These are phyloP conservation scores for Magnusiomyces paraingens DNA, from an alignment of 1,139 yeast species.

Conservation along the genomic window DNA sequence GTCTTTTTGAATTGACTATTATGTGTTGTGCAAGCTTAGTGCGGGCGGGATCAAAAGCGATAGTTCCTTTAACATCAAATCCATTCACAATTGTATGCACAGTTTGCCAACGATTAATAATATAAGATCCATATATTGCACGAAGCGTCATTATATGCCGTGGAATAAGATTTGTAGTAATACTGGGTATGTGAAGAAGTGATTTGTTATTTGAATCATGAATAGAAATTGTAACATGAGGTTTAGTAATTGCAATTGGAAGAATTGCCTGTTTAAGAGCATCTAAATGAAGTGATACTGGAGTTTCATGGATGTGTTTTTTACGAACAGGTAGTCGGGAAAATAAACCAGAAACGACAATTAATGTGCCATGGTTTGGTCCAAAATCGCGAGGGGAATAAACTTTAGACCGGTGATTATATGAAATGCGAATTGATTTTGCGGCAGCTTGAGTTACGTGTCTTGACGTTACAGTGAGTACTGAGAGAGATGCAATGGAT, in stretches of 20 bases:
- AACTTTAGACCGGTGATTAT: slow-evolving; percentile 14
- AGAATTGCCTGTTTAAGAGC: slow-evolving; percentile 36
- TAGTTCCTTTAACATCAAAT: slow-evolving; percentile 27
- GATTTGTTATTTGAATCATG: slow-evolving; percentile 11
- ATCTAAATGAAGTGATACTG: slow-evolving; percentile 29
- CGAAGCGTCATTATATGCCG: slow-evolving; percentile 19
- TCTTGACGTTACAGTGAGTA: slow-evolving; percentile 27
- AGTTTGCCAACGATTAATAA: slow-evolving; percentile 21
- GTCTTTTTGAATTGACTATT: slow-evolving; percentile 41
- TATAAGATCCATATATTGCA: slow-evolving; percentile 22
- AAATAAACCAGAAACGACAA: slow-evolving; percentile 46
- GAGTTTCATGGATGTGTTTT: slow-evolving; percentile 26
- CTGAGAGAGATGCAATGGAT: slow-evolving; percentile 21
- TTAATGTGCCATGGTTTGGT: slow-evolving; percentile 45
- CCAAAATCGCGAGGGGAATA: slow-evolving; percentile 11
- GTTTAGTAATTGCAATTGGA: slow-evolving; percentile 32
- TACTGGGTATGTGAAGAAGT: slow-evolving; percentile 7
- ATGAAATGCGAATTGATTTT: slow-evolving; percentile 27
- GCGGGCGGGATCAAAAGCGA: slow-evolving; percentile 33
- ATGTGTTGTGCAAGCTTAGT: slow-evolving; percentile 42
- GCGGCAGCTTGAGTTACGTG: slow-evolving; percentile 37
- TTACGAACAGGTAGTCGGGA: slow-evolving; percentile 54
- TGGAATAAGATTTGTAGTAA: slow-evolving; percentile 4
- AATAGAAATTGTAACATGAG: slow-evolving; percentile 29
- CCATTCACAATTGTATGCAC: slow-evolving; percentile 21